A percentile compares a stretch with the other conserved stretches of the same genome.
These are phyloP conservation scores for Phlebopus sp. DNA, from an alignment of 1,284 basidiomycete genomes.

Conservation along the genomic window DNA sequence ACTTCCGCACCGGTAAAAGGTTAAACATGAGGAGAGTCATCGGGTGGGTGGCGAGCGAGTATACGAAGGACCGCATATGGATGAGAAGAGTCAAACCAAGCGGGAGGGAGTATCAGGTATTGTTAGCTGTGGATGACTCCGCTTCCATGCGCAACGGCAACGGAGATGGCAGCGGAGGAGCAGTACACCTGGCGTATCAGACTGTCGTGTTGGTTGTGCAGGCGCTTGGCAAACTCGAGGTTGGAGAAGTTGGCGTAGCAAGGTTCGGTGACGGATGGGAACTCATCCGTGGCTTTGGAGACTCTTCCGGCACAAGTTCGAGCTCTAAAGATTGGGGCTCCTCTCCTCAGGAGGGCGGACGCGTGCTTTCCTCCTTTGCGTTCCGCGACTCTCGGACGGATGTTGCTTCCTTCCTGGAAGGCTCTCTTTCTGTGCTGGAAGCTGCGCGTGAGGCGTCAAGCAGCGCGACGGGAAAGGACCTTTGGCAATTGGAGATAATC, in stretches of 20 bases:
- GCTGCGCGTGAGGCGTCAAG: conserved; percentile 60
- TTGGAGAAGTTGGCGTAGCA: conserved; percentile 91
- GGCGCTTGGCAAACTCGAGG: conserved; percentile 89
- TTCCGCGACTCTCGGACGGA: conserved; percentile 94
- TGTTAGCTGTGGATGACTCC: conserved; percentile 95
- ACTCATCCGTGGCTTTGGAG: conserved; percentile 84
- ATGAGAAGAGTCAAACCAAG: conserved; percentile 91
- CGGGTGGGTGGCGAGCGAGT: conserved; percentile 97
- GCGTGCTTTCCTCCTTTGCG: conserved; percentile 78
- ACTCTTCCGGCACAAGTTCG: conserved; percentile 67
- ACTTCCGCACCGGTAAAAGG: conserved; percentile 97
- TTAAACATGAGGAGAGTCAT: conserved; percentile 99
- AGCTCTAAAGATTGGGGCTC: conserved; percentile 29
- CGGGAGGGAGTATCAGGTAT: conserved; percentile 93
- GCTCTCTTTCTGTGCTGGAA: conserved; percentile 76
- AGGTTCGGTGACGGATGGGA: conserved; percentile 90
- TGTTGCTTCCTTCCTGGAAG: conserved; percentile 83
- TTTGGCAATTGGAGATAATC: conserved; percentile 99
- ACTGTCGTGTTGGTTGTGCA: conserved; percentile 91
- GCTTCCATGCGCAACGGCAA: conserved; percentile 95
- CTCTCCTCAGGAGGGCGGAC: conserved; percentile 27
- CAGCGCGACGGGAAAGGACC: conserved; percentile 61
- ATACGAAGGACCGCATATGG: conserved; percentile 99
- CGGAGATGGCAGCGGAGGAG: conserved; percentile 81
- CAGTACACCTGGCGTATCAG: conserved; percentile 92